These are phyloP conservation scores for Populus ilicifolia DNA, from an alignment of 345 rosid genomes.

Conservation along the genomic window DNA sequence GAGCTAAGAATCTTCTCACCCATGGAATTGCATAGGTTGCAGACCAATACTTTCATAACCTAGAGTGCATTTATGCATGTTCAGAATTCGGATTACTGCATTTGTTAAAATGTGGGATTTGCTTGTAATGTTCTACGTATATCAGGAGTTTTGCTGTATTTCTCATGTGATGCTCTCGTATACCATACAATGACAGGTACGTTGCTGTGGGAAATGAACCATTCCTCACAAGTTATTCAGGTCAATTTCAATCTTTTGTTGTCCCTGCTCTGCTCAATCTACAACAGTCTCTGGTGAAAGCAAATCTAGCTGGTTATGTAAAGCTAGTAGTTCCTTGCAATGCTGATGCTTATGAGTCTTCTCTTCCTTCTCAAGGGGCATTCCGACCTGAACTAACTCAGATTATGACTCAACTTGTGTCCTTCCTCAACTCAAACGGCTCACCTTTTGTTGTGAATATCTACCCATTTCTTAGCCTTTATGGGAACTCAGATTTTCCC, in stretches of 20 bases:
- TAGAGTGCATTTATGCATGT: background rate
- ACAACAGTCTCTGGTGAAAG: conserved; percentile 74
- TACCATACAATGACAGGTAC: conserved; percentile 47
- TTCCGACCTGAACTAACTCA: conserved; percentile 82
- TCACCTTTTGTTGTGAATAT: conserved; percentile 89
- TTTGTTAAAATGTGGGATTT: background rate
- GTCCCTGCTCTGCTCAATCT: conserved; percentile 76
- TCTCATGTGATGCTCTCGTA: conserved; percentile 6
- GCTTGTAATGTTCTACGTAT: background rate
- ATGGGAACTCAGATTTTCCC: conserved; percentile 84
- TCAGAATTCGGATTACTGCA: background rate
- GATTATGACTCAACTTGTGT: conserved; percentile 75
- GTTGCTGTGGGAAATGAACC: conserved; percentile 97
- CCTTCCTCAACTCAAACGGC: conserved; percentile 80
- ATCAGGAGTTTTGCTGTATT: background rate
- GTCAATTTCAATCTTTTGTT: conserved; percentile 67
- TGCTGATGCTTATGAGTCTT: conserved; percentile 86
- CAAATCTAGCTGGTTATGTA: conserved; percentile 75
- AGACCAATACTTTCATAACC: background rate
- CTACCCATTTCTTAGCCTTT: conserved; percentile 93
- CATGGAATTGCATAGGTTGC: background rate
- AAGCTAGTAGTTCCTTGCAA: conserved; percentile 94
- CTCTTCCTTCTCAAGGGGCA: conserved; percentile 83
- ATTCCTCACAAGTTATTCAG: conserved; percentile 64
- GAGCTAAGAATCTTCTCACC: background rate